Evolutionary conservation across 352 stramenopile species (phyloP), one percentile per base, ranked within the genome.

Genomic region (Elongisporangium senticosum): DNA sequence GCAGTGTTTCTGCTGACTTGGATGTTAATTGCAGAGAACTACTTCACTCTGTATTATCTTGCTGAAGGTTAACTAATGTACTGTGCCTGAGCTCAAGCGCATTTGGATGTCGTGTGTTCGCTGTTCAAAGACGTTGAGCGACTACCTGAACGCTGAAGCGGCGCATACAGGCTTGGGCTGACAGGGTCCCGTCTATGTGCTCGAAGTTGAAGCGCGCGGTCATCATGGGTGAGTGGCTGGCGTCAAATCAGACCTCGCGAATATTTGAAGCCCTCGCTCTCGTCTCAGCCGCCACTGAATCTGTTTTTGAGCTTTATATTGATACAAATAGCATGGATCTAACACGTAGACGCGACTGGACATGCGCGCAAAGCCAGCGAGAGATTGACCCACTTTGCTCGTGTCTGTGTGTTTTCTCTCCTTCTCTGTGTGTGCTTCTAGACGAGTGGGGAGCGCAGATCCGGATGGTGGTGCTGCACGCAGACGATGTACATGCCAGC

Each of bases 391-490:
- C 40, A 19, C 22, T 49, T 58, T 59, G 54, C 21, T 37, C 26
- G 49, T 53, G 22, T 53, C 20, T 6, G 4, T 14, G 21, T 22
- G 17, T 53, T 50, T 24, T 49, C 54, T 59, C 39, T 49, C 26
- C 19, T 22, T 48, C 53, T 10, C 14, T 21, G 47, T 17, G 54
- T 26, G 23, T 26, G 23, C 5, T 26, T 51, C 58, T 54, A 51
- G 39, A 40, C 21, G 47, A 61, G 51, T 58, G 51, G 55, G 51
- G 48, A 24, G 20, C 26, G 6, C 3, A 52, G 53, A 39, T 62
- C 63, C 22, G 67, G 73, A 58, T 88, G 74, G 59, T 89, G 75
- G 23, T 79, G 81, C 58, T 79, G 62, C 10, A 89, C 67, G 7
- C 77, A 69, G 7, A 83, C 40, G 43, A 72, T 71, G 67, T 86